Percentiles rank a stretch among this genome's conserved stretches.
These are phyloP conservation scores for Pseudogymnoascus sp. DNA, from an alignment of 2,329 filamentous ascomycete species.

Conservation along the genomic window DNA sequence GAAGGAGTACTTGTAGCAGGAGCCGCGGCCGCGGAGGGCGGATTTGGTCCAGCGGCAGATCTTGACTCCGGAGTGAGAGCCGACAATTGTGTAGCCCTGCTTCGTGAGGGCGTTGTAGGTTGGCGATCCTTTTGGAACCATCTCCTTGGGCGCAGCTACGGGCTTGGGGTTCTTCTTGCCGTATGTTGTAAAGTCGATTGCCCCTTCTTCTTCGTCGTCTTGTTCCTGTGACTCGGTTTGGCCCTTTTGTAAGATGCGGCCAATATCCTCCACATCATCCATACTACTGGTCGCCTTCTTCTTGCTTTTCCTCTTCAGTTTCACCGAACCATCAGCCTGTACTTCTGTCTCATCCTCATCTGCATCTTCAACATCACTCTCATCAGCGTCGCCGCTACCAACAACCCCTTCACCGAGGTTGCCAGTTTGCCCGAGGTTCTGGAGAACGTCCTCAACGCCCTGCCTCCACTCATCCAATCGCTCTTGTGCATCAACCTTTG, in stretches of 20 bases:
- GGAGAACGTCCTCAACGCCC: constrained; percentile 66
- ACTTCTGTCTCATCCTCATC: constrained; percentile 79
- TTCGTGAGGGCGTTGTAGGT: constrained; percentile 87
- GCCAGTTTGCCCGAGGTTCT: constrained; percentile 53
- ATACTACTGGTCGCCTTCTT: constrained; percentile 44
- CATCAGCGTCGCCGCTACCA: constrained; percentile 71
- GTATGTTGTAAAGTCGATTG: constrained; percentile 81
- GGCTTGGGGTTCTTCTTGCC: constrained; percentile 40
- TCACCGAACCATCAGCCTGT: constrained; percentile 53
- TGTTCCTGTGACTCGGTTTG: constrained; percentile 27
- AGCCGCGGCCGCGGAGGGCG: constrained; percentile 82
- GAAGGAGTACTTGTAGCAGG: constrained; percentile 96
- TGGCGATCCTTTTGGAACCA: constrained; percentile 87
- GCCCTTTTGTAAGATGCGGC: constrained; percentile 51
- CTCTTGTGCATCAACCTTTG: constrained; percentile 62
- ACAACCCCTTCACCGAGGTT: constrained; percentile 56
- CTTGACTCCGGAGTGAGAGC: constrained; percentile 92
- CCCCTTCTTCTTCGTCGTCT: constrained; percentile 40
- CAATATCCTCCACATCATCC: constrained; percentile 80
- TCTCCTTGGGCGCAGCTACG: constrained; percentile 59
- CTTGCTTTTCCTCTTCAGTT: constrained; percentile 34
- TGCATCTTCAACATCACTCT: constrained; percentile 81
- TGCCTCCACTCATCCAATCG: constrained; percentile 69
- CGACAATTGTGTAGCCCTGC: constrained; percentile 92
- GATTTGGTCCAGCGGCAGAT: constrained; percentile 99